phyloP scores from a whole-genome alignment of 768 basidiomycete species.

The Boletus eberwhitei region DNA sequence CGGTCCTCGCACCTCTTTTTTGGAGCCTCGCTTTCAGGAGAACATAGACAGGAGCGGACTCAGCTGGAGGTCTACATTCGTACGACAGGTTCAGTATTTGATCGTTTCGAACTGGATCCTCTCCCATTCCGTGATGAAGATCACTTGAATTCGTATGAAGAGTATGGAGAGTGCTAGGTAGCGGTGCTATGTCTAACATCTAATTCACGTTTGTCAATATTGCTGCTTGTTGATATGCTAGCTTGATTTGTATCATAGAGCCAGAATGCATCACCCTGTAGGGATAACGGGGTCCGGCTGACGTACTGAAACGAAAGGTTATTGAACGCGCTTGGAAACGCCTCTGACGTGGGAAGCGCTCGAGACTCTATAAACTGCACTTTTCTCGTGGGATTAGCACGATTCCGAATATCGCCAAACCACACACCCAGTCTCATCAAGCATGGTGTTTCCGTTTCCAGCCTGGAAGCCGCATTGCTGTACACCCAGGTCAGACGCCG shows the following conservation, averaged over 20 bases:
- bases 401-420: neutral
- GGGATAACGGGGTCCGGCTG: conserved; percentile 17
- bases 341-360: conserved; percentile 46
- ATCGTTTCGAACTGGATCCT: conserved; percentile 66
- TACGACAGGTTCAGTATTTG: conserved; percentile 55
- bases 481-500: conserved; percentile 6
- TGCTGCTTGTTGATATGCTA: conserved; percentile 28
- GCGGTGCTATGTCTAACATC: conserved; percentile 32
- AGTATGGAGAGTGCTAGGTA: conserved; percentile 73
- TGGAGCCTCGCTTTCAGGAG: conserved; percentile 47
- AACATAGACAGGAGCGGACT: conserved; percentile 47
- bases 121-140: conserved; percentile 63
- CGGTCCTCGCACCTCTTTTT: conserved; percentile 56
- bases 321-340: conserved; percentile 65
- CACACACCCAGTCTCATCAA: conserved; percentile 52
- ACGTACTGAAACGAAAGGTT: conserved; percentile 59
- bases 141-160: conserved; percentile 44
- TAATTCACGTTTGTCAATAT: conserved; percentile 24
- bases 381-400: conserved; percentile 26
- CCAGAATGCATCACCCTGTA: conserved; percentile 26
- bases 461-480: conserved; percentile 52
- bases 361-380: conserved; percentile 47
- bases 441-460: conserved; percentile 50
- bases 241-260: conserved; percentile 25
- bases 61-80: conserved; percentile 61